Conservation (phyloP, 371 early-diverging fungal species). For the Circinella umbellata region DNA sequence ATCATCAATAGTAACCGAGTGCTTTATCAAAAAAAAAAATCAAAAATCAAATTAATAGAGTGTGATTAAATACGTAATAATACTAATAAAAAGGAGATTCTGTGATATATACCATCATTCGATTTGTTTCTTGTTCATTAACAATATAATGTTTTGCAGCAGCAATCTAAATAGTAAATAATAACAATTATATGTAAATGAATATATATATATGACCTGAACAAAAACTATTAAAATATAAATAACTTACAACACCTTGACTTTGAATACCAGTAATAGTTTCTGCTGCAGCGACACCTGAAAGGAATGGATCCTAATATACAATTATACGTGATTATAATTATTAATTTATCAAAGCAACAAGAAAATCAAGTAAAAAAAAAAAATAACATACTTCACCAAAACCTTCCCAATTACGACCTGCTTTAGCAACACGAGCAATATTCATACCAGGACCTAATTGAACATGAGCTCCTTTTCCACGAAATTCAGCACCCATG, state of each 20-base stretch:
- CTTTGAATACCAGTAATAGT: slow-evolving; percentile 46
- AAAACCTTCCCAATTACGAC: slow-evolving; percentile 64
- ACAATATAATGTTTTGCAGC: slow-evolving; percentile 60
- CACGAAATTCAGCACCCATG: slow-evolving; percentile 59
- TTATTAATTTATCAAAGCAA: background rate
- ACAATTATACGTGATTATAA: background rate
- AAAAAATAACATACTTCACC: slow-evolving; percentile 41
- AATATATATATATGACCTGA: too few species aligned
- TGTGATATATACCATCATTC: slow-evolving; percentile 11
- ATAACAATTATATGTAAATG: background rate
- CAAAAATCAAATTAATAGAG: background rate
- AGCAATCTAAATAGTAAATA: slow-evolving; percentile 37
- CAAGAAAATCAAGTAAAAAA: too few species aligned
- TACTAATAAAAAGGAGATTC: too few species aligned
- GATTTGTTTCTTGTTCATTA: slow-evolving; percentile 55
- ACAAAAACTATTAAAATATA: too few species aligned
- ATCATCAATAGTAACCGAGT: slow-evolving; percentile 36
- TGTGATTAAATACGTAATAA: too few species aligned
- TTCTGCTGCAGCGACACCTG: slow-evolving; percentile 37
- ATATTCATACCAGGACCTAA: slow-evolving; percentile 44
- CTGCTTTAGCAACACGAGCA: slow-evolving; percentile 23
- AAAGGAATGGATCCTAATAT: slow-evolving; percentile 60
- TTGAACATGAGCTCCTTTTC: slow-evolving; percentile 52
- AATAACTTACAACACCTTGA: slow-evolving; percentile 42
- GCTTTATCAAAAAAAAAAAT: slow-evolving; percentile 23